Base-by-base conservation (phyloP, 2,329 filamentous ascomycete species). In the Purpureocillium lavendulum region DNA sequence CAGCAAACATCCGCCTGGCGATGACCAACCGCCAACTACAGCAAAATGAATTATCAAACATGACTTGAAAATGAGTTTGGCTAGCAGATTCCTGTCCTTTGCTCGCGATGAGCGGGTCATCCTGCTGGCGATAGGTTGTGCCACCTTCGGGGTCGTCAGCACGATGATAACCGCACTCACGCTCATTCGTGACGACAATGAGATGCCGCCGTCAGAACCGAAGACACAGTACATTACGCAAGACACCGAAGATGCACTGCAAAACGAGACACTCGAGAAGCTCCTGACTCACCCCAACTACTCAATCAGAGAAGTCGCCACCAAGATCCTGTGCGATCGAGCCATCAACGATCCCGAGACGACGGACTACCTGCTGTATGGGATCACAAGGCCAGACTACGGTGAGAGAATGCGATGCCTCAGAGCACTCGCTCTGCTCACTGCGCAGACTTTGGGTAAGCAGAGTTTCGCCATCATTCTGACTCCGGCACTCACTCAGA, bases 221-320 rank as follows among this genome's bases (percentile, higher is more conserved):
- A 81, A 82, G 55, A 76, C 82, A 37, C 76, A 82, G 49, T 84
- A 85, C 56, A 84, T 87, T 47, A 84, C 79, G 12, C 80, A 87
- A 56, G 78, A 83, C 17, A 85, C 82, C 2, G 83, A 88, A 53
- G 82, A 87, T 53, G 75, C 82, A 2, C 67, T 88, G 32, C 75
- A 79, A 42, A 54, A 79, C 10, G 68, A 72, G 32, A 88, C 84
- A 0, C 66, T 89, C 9, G 68, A 79, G 38, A 82, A 77, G 46
- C 70, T 89, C 4, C 65, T 84, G 11, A 68, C 73, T 38, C 84
- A 84, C 56, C 82, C 82, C 44, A 90, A 81, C 58, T 81, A 77
- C 52, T 75, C 82, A 15, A 82, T 89, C 45, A 71, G 80, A 47
- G 80, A 85, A 44, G 81, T 83, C 41, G 77, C 80, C 10, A 70